Evolutionary conservation across 495 filamentous ascomycete genomes (phyloP).

Genomic region (Aspergillus panamensis): DNA sequence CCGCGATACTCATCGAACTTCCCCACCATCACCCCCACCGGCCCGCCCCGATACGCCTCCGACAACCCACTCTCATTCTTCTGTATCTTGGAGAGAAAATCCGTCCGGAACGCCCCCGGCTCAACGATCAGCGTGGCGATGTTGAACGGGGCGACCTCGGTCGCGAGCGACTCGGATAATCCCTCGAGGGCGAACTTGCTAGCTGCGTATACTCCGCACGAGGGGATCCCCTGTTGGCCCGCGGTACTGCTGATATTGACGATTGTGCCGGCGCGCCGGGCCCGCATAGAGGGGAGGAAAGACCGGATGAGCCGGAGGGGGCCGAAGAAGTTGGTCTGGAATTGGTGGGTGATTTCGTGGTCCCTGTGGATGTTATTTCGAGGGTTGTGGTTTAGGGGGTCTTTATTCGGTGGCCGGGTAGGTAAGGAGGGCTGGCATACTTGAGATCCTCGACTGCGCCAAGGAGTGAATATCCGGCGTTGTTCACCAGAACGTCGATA

Average conservation of each 20-base stretch:
- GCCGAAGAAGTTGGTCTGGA: slow-evolving; percentile 48
- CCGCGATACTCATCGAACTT: slow-evolving; percentile 9
- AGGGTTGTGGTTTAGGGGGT: not conserved
- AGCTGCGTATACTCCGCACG: slow-evolving; percentile 46
- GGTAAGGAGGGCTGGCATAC: not conserved
- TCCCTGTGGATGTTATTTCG: slow-evolving; percentile 15
- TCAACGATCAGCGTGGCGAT: slow-evolving; percentile 6
- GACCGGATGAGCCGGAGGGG: slow-evolving; percentile 44
- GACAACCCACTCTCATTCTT: slow-evolving; percentile 7
- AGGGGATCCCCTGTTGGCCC: slow-evolving; percentile 36
- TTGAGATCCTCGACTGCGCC: slow-evolving; percentile 9
- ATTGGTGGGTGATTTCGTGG: slow-evolving; percentile 20
- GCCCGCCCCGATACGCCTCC: slow-evolving; percentile 10
- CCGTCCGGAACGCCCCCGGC: slow-evolving; percentile 13
- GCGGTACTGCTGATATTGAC: slow-evolving; percentile 49
- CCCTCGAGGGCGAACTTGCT: slow-evolving; percentile 55
- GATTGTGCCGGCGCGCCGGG: slow-evolving; percentile 36
- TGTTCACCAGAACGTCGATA: slow-evolving; percentile 19
- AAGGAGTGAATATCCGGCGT: slow-evolving; percentile 26
- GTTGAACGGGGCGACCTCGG: slow-evolving; percentile 1
- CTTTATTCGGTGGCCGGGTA: too few relatives aligned
- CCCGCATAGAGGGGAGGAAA: slow-evolving; percentile 47
- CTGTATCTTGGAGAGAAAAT: slow-evolving; percentile 12
- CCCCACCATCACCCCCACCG: slow-evolving; percentile 9
- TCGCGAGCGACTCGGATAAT: slow-evolving; percentile 6